Conservation (phyloP, 139 green algal species). For the Chlamydomonas incerta region DNA sequence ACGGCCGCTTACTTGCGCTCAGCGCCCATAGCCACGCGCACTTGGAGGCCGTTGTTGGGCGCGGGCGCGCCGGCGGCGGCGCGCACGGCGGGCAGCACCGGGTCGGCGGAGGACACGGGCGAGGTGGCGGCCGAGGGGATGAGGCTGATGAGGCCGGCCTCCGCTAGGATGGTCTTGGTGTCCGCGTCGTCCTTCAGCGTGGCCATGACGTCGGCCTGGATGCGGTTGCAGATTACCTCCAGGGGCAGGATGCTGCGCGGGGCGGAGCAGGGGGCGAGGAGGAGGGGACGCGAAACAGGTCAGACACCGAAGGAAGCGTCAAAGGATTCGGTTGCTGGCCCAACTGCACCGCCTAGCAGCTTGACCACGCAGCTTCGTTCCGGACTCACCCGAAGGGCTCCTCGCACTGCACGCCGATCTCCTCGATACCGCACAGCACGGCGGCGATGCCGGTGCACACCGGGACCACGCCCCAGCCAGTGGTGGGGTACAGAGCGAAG, state of each 20-base stretch:
- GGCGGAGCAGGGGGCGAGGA: not conserved
- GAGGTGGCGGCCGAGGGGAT: not conserved
- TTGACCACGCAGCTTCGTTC: too few relatives aligned
- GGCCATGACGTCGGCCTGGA: conserved; percentile 57
- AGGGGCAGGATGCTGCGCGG: conserved; percentile 49
- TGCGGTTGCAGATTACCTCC: conserved; percentile 49
- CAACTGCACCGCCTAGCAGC: too few relatives aligned
- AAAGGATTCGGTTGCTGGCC: too few relatives aligned
- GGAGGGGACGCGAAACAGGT: not conserved
- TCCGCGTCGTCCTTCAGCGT: conserved; percentile 56
- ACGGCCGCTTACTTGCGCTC: too few relatives aligned
- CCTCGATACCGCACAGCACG: conserved; percentile 63
- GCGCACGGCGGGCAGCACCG: too few relatives aligned
- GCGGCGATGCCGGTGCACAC: conserved; percentile 12
- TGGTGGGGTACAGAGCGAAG: conserved; percentile 70
- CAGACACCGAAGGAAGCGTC: too few relatives aligned
- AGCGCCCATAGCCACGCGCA: too few relatives aligned
- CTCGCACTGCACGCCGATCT: conserved; percentile 66
- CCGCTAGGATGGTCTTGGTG: conserved; percentile 16
- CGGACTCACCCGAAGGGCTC: conserved; percentile 52
- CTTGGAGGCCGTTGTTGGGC: too few relatives aligned
- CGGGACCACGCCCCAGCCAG: conserved; percentile 43
- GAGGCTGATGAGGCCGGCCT: conserved; percentile 1
- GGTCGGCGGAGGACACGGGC: too few relatives aligned
- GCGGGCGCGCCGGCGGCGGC: too few relatives aligned